Base-by-base conservation (phyloP, 352 stramenopile species). In the Globisporangium iwayamae region DNA sequence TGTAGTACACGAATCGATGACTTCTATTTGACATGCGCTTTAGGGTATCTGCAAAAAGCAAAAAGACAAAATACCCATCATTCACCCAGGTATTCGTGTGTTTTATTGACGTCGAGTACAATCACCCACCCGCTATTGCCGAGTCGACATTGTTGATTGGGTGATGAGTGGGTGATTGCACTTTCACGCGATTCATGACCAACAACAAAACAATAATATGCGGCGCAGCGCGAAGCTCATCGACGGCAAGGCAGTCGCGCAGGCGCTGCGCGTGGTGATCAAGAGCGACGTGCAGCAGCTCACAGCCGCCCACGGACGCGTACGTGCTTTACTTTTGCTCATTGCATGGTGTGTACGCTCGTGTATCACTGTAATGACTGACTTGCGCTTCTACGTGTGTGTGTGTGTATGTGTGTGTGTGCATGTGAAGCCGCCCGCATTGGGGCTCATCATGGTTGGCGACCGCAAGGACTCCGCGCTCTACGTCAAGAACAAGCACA, bases 401-500 rank as follows among this genome's bases (percentile, higher is more conserved):
- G 60, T 25, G 20, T 22, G 16, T 34, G 20, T 22, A 9, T 34
- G 22, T 16, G 50, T 60, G n/a, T 25, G 52, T 34, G 8, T 39
- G 25, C 25, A 28, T 28, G 4, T 43, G 9, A 0, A 20, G 38
- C 30, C 81, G 7, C 98, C 98, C 41, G 97, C 97, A 4, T 83
- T 99, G 2, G 98, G 97, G 13, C 92, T 99, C 8, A 98, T 99
- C 63, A 96, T 99, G 76, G 96, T 99, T 5, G 98, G 98, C 53
- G 80, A 96, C 62, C 87, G 97, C 53, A 94, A 90, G 59, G 98
- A 99, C 73, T 99, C 96, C 55, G 85, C 86, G 20, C 93, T 98
- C 28, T 99, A 99, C 73, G 98, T 99, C 39, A 89, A 96, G 50
- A 99, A 98, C 78, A 99, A 99, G 79, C 95, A 98, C 69, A 94